These are phyloP conservation scores for Candida pini DNA, from an alignment of 805 yeast species.

Conservation along the genomic window DNA sequence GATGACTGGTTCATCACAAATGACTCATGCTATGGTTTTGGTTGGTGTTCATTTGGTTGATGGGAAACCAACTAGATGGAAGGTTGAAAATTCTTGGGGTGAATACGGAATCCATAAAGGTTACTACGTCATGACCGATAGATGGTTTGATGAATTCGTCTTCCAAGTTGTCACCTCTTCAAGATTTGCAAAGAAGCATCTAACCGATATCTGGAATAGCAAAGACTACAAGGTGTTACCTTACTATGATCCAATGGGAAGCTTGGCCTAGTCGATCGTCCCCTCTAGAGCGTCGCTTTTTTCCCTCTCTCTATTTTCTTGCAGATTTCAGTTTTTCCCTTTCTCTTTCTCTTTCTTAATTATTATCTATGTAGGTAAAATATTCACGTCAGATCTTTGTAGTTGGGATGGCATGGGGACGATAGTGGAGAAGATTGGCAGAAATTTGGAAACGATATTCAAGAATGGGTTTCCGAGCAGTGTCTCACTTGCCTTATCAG, in stretches of 20 bases:
- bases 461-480: too few relatives aligned
- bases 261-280: too few relatives aligned
- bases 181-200: slow-evolving; percentile 30
- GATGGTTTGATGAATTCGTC: slow-evolving; percentile 71
- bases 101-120: slow-evolving; percentile 66
- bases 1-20: slow-evolving; percentile 44
- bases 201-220: slow-evolving; percentile 40
- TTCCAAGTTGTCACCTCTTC: slow-evolving; percentile 53
- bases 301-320: not conserved
- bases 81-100: slow-evolving; percentile 82
- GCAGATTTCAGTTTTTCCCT: not conserved
- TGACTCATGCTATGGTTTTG: slow-evolving; percentile 90
- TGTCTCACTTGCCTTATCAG: slow-evolving; percentile 53
- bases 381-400: too few relatives aligned
- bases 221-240: slow-evolving; percentile 49
- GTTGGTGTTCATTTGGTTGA: slow-evolving; percentile 67
- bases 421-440: too few relatives aligned
- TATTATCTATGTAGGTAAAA: not conserved
- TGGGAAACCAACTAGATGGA: slow-evolving; percentile 63
- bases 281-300: not conserved
- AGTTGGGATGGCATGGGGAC: too few relatives aligned
- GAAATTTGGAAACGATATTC: too few relatives aligned
- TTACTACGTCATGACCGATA: slow-evolving; percentile 65
- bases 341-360: not conserved
- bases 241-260: slow-evolving; percentile 79